Evolutionary conservation across 2,329 filamentous ascomycete genomes (phyloP), one percentile per base, ranked within the genome.

Genomic region (Neofusicoccum sp.): DNA sequence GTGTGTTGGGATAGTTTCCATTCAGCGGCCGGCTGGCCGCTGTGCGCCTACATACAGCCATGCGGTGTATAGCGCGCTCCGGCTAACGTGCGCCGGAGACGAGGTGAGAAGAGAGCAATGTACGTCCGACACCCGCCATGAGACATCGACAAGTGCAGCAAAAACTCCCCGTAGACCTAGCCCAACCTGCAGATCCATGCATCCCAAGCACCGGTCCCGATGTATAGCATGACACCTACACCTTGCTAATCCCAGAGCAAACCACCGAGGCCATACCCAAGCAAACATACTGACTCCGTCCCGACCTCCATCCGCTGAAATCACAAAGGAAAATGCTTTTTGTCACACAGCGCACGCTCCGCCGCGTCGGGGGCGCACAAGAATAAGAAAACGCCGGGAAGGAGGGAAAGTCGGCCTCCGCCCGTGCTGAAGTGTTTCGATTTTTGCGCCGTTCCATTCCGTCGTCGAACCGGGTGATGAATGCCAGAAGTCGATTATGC

Each of bases 191-290:
- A 14, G 11, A 33, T 41, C 57, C 44, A 59, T 59, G 57, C 44
- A 59, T 59, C 44, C 34, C 44, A 59, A 41, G 57, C 57, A 58
- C 56, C 56, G 14, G 56, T 58, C 56, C 56, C 56, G 20, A 58
- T 47, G 43, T 47, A 40, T 38, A 54, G 49, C 57, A 41, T 38
- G 44, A 49, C 45, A 59, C 57, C 57, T 49, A 40, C 57, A 59
- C 57, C 57, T 47, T 49, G 57, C 57, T 59, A 59, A 59, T 59
- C 44, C 57, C 57, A 51, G 44, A 58, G 56, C 44, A 58, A 58
- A 36, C 56, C 56, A 47, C 56, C 43, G 12, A 31, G 28, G 56
- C 56, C 56, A 45, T 47, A 59, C 57, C 57, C 43, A 49, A 59
- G 57, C 43, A 47, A 59, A 59, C 36, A 48, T 48, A 24, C 30